Base-by-base conservation (phyloP, 1,139 yeast genomes). In the Pichia sp. region DNA sequence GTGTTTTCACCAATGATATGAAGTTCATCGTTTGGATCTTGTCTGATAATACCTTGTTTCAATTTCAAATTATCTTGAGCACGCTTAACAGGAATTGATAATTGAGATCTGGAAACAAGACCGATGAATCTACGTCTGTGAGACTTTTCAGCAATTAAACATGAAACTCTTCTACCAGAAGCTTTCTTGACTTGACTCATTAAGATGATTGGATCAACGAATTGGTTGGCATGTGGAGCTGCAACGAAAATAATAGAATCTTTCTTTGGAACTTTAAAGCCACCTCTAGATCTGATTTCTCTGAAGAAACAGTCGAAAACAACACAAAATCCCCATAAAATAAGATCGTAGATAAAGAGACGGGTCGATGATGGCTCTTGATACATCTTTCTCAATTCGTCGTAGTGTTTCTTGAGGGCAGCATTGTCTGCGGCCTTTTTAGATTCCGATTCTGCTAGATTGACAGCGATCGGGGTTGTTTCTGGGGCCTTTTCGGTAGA, bases 211-310 rank as follows among this genome's bases (percentile, higher is more conserved):
- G 97, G 96, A 62, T 93, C 99, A 34, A 91, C 94, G 59, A 93
- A 93, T 66, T 91, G 99, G 67, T 91, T 93, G 32, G 96, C 96
- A 69, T 91, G 99, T 9, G 98, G 98, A 9, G 97, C 99, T 2
- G 94, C 98, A 38, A 93, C 98, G 62, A 93, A 88, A 48, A 93
- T 90, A 20, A 90, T 82, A 0, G 98, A 95, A 0, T 96, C 97
- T 11, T 75, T 65, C 36, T 78, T 73, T 4, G 99, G 98, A 48
- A 93, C 78, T 47, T 91, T 75, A 69, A 83, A 91, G 1, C 96
- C 94, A 4, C 97, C 97, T 52, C 99, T 75, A 4, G 96, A 85
- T 51, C 91, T 75, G 55, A 91, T 86, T 62, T 91, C 96, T 53
- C 98, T 72, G 67, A 93, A 93, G 70, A 93, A 93, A 51, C 68